Conservation (phyloP, 768 basidiomycete species). For the Pleurotus pulmonarius region DNA sequence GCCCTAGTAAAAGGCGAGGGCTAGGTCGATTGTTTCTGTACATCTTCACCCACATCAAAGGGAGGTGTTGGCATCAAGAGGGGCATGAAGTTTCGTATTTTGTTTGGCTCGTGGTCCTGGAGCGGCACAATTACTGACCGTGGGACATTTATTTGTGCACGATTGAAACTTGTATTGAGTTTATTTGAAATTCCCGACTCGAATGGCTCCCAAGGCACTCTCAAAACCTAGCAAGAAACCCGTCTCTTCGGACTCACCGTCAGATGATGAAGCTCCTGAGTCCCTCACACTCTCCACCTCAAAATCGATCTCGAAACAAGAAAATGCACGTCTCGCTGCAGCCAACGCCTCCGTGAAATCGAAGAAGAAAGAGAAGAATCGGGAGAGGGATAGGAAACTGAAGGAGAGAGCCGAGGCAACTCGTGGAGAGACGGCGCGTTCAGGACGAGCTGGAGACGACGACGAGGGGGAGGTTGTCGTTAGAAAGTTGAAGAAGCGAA, state of each 20-base stretch:
- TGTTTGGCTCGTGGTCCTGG: neutral
- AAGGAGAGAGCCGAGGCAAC: constrained; percentile 40
- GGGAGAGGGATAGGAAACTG: constrained; percentile 42
- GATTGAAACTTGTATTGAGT: no score
- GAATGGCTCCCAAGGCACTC: no score
- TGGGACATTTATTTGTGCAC: no score
- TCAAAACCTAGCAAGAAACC: no score
- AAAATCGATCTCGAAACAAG: constrained; percentile 35
- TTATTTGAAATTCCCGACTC: no score
- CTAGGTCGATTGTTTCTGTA: neutral
- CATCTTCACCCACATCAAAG: neutral
- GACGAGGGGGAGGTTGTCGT: constrained; percentile 21
- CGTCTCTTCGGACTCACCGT: constrained; percentile 11
- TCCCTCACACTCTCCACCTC: constrained; percentile 42
- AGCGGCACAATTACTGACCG: no score
- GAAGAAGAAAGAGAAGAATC: constrained; percentile 40
- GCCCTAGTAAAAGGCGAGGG: neutral
- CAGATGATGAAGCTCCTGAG: constrained; percentile 47
- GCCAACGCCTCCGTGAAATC: constrained; percentile 33
- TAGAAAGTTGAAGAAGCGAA: constrained; percentile 19
- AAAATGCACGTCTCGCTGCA: constrained; percentile 30
- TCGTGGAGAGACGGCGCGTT: constrained; percentile 18
- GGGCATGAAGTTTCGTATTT: neutral
- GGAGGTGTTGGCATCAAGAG: neutral
- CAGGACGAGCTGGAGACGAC: constrained; percentile 21